These are phyloP conservation scores for Rhizoclosmatium globosum DNA, from an alignment of 192 early-diverging fungal genomes.

Conservation along the genomic window DNA sequence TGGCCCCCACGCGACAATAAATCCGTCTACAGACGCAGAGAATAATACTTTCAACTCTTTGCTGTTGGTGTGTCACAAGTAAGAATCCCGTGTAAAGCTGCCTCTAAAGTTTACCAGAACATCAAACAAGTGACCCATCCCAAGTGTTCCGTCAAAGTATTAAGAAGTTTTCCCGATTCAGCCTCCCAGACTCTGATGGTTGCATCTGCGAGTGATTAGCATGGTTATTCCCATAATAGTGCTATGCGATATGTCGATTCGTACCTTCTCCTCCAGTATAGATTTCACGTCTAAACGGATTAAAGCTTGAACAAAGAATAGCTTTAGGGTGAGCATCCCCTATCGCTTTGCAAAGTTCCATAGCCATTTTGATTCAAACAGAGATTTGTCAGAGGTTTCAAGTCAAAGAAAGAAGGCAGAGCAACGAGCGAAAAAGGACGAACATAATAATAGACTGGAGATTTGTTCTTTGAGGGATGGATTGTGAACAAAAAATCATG, in stretches of 20 bases:
- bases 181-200: conserved; percentile 62
- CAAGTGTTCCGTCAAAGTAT: conserved; percentile 50
- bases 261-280: conserved; percentile 64
- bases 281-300: conserved; percentile 59
- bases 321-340: conserved; percentile 62
- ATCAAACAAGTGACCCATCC: conserved; percentile 64
- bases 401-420: no score
- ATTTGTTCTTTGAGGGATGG: no score
- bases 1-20: conserved; percentile 62
- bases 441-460: no score
- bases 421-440: no score
- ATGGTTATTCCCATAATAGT: conserved; percentile 10
- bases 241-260: background rate
- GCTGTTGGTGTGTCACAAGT: conserved; percentile 34
- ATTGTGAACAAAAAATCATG: no score
- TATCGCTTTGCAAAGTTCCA: conserved; percentile 61
- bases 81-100: background rate
- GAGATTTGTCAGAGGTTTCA: no score
- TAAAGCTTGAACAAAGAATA: conserved; percentile 61
- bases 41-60: conserved; percentile 65
- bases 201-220: conserved; percentile 39
- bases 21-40: conserved; percentile 63
- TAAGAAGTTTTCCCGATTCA: conserved; percentile 60
- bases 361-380: conserved; percentile 42
- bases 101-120: conserved; percentile 49